A percentile compares a stretch with the other conserved stretches of the same genome.
phyloP scores from a whole-genome alignment of 1,284 basidiomycete species.

The Megacollybia platyphylla region DNA sequence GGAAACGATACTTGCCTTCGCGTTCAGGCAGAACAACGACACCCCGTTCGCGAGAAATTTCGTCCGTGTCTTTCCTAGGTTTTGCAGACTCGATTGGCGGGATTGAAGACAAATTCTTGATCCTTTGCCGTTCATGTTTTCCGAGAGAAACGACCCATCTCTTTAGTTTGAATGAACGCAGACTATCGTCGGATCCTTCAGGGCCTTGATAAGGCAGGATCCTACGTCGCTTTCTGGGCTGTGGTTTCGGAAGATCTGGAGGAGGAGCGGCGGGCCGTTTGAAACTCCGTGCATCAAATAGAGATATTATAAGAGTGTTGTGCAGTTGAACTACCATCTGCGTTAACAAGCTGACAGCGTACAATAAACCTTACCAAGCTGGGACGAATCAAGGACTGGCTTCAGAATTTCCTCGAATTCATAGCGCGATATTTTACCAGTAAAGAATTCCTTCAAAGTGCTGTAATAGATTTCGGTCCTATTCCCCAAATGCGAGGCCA shows the following conservation, averaged over 20 bases:
- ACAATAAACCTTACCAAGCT: slow-evolving; percentile 31
- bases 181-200: slow-evolving; percentile 32
- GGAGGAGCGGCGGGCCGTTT: slow-evolving; percentile 52
- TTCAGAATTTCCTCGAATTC: slow-evolving; percentile 68
- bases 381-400: slow-evolving; percentile 46
- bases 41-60: slow-evolving; percentile 59
- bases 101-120: slow-evolving; percentile 34
- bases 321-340: slow-evolving; percentile 52
- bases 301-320: slow-evolving; percentile 68
- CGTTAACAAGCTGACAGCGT: not conserved
- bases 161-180: slow-evolving; percentile 54
- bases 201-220: slow-evolving; percentile 59
- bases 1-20: slow-evolving; percentile 29
- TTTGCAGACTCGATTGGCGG: slow-evolving; percentile 13
- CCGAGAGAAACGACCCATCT: slow-evolving; percentile 63
- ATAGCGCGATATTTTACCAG: slow-evolving; percentile 51
- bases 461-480: slow-evolving; percentile 53
- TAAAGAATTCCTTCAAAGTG: slow-evolving; percentile 50
- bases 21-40: slow-evolving; percentile 50
- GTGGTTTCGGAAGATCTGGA: slow-evolving; percentile 43
- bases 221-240: slow-evolving; percentile 61
- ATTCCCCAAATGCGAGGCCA: slow-evolving; percentile 44
- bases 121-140: slow-evolving; percentile 58
- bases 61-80: slow-evolving; percentile 40
- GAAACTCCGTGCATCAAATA: slow-evolving; percentile 66